Percentiles rank a stretch among this genome's conserved stretches.
Conservation (phyloP, 2,329 filamentous ascomycete species). For the Dissoconium aciculare region DNA sequence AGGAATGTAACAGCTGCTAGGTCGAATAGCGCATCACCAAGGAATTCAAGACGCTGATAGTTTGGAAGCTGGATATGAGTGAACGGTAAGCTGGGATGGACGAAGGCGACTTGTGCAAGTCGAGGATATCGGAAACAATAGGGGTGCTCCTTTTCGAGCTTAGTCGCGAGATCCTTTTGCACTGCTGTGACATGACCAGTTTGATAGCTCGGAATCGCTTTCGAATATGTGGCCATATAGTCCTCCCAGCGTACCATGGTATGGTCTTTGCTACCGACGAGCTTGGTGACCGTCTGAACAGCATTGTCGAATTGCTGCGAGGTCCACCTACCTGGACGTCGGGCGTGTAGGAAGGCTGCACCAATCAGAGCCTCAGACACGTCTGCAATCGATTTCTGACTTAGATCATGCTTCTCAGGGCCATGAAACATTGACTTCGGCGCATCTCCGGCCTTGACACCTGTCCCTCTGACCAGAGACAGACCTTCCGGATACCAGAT, state of each 20-base stretch:
- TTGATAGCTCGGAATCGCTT: conserved; percentile 52
- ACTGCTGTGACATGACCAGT: conserved; percentile 43
- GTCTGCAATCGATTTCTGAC: conserved; percentile 67
- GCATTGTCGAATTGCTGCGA: conserved; percentile 42
- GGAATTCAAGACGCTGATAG: conserved; percentile 83
- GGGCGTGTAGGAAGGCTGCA: conserved; percentile 51
- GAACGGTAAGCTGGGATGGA: conserved; percentile 67
- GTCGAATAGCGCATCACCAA: conserved; percentile 79
- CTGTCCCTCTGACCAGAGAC: conserved; percentile 50
- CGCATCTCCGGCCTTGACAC: conserved; percentile 25
- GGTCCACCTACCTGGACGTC: conserved; percentile 29
- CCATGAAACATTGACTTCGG: conserved; percentile 28
- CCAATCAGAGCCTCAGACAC: conserved; percentile 91
- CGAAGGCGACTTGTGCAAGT: conserved; percentile 70
- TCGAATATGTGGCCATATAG: conserved; percentile 54
- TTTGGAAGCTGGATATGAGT: conserved; percentile 65
- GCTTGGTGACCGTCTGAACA: conserved; percentile 48
- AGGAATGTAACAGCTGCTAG: conserved; percentile 73
- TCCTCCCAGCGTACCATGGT: conserved; percentile 53
- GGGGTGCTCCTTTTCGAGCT: conserved; percentile 44
- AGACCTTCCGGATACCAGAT: conserved; percentile 80
- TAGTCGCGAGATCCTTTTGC: conserved; percentile 52
- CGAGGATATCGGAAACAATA: conserved; percentile 62
- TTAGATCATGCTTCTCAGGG: conserved; percentile 48
- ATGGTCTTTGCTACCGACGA: conserved; percentile 59